Evolutionary conservation across 805 yeast species (phyloP).

Genomic region (Pichia sporocuriosa): DNA sequence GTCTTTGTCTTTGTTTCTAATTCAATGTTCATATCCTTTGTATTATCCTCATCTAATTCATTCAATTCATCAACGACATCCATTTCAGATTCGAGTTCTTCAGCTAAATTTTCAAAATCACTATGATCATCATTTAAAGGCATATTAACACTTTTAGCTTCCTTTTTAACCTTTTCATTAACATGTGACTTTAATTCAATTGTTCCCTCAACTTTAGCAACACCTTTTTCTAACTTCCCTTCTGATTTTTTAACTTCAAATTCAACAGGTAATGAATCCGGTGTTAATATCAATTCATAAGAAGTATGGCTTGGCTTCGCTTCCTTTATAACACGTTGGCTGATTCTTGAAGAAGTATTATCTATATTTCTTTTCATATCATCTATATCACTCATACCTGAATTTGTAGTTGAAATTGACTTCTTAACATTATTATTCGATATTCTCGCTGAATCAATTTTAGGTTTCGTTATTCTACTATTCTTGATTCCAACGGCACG

Average conservation of each 20-base stretch:
- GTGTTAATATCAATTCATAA: slow-evolving; percentile 1
- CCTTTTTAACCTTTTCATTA: neutral
- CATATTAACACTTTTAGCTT: slow-evolving; percentile 13
- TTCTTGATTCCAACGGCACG: slow-evolving; percentile 14
- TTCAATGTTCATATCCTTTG: too few species aligned
- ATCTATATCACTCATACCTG: too few species aligned
- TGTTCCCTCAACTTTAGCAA: too few species aligned
- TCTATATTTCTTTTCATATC: neutral
- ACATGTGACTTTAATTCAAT: too few species aligned
- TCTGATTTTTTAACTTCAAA: too few species aligned
- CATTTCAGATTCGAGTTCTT: slow-evolving; percentile 22
- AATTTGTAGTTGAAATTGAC: too few species aligned
- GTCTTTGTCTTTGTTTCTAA: too few species aligned
- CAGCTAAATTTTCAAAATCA: slow-evolving; percentile 20
- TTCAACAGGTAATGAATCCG: neutral
- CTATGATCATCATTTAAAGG: too few species aligned
- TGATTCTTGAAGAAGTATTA: neutral
- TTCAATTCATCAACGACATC: slow-evolving; percentile 11
- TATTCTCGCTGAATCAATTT: neutral
- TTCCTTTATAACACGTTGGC: slow-evolving; percentile 11
- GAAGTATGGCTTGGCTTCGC: slow-evolving; percentile 13
- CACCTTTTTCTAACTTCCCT: too few species aligned
- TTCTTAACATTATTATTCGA: too few species aligned
- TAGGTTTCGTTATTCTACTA: slow-evolving; percentile 2
- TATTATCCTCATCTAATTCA: neutral